A percentile compares a stretch with the other conserved stretches of the same genome.
Conservation (phyloP, 768 basidiomycete species). For the Lentinula sp. region DNA sequence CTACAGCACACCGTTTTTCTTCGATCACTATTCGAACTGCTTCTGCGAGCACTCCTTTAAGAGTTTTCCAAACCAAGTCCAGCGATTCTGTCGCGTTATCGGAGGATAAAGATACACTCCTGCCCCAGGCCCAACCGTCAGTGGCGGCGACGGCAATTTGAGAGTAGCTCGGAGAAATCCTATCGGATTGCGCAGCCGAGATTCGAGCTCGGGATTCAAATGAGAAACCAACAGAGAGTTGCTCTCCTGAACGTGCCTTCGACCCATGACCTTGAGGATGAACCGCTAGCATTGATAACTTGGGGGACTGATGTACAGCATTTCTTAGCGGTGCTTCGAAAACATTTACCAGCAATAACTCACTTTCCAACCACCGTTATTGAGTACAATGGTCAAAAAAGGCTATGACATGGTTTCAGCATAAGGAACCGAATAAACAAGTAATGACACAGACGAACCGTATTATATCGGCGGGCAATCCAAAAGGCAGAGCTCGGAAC, state of each 20-base stretch:
- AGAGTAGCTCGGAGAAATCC: conserved; percentile 45
- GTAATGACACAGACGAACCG: conserved; percentile 32
- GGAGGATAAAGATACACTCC: conserved; percentile 22
- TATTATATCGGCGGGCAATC: conserved; percentile 66
- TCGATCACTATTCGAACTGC: conserved; percentile 50
- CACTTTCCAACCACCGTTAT: conserved; percentile 68
- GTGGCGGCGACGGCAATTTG: conserved; percentile 65
- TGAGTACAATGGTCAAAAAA: conserved; percentile 64
- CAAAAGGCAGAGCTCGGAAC: conserved; percentile 64
- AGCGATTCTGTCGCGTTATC: not conserved
- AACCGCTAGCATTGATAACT: conserved; percentile 57
- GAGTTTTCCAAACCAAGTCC: conserved; percentile 14
- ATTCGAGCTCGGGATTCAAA: conserved; percentile 24
- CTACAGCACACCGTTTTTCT: conserved; percentile 57
- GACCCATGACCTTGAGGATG: conserved; percentile 56
- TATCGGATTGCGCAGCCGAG: not conserved
- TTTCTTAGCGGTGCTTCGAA: not conserved
- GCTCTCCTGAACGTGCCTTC: conserved; percentile 29
- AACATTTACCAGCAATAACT: conserved; percentile 8
- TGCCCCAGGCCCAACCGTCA: conserved; percentile 60
- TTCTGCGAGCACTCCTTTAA: conserved; percentile 31
- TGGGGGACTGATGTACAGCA: conserved; percentile 40
- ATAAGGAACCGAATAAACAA: too few relatives aligned
- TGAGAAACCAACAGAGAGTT: conserved; percentile 60
- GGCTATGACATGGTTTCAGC: conserved; percentile 32